These are phyloP conservation scores for Solanum peruvianum DNA, from an alignment of 257 asterid genomes.

Conservation along the genomic window DNA sequence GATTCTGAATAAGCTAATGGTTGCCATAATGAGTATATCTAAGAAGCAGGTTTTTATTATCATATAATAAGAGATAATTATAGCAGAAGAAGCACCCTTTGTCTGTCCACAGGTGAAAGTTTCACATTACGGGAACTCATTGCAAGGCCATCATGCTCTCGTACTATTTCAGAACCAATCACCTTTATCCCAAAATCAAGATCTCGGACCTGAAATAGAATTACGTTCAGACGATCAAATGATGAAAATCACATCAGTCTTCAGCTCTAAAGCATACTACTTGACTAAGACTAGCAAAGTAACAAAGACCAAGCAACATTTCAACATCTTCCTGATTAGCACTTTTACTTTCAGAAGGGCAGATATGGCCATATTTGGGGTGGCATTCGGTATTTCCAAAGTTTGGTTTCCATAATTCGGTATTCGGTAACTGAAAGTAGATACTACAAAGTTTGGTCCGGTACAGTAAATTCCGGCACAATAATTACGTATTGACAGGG, in stretches of 20 bases:
- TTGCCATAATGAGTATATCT: background rate
- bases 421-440: background rate
- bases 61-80: background rate
- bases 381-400: background rate
- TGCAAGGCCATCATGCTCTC: conserved; percentile 89
- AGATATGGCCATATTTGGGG: background rate
- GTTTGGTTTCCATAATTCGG: background rate
- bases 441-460: background rate
- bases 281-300: background rate
- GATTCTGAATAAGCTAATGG: background rate
- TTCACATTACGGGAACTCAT: conserved; percentile 89
- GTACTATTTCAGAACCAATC: conserved; percentile 61
- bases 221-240: background rate
- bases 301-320: background rate
- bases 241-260: background rate
- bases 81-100: conserved; percentile 33
- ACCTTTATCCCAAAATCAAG: conserved; percentile 72
- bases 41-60: background rate
- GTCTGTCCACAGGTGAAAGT: conserved; percentile 58
- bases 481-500: background rate
- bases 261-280: background rate
- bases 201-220: conserved; percentile 62
- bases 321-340: background rate
- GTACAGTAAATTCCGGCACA: background rate
- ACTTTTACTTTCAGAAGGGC: background rate